Percentiles rank a stretch among this genome's conserved stretches.
phyloP scores from a whole-genome alignment of 2,329 filamentous ascomycete genomes.

The Arthrobotrys megalospora region DNA sequence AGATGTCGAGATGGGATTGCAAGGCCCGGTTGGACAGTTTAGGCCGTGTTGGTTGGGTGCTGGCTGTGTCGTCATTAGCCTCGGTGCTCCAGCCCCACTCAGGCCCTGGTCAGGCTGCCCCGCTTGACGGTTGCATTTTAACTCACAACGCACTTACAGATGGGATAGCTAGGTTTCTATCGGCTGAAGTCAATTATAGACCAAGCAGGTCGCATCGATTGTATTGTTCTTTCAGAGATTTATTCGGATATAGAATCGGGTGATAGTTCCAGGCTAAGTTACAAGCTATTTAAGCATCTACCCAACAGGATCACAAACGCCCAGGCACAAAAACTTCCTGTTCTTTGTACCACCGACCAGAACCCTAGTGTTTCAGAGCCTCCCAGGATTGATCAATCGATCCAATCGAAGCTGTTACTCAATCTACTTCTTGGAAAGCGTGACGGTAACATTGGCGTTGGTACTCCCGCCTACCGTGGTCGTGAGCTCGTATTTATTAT shows the following conservation, averaged over 20 bases:
- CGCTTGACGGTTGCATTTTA: slow-evolving; percentile 27
- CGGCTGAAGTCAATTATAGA: too few species aligned
- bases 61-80: slow-evolving; percentile 54
- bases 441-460: slow-evolving; percentile 32
- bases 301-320: too few species aligned
- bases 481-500: slow-evolving; percentile 36
- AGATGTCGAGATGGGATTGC: slow-evolving; percentile 19
- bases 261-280: too few species aligned
- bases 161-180: background rate
- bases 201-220: too few species aligned
- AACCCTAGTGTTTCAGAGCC: slow-evolving; percentile 1
- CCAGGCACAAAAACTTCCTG: background rate
- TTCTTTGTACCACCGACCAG: background rate
- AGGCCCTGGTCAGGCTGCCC: slow-evolving; percentile 16
- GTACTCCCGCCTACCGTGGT: slow-evolving; percentile 23
- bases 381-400: background rate
- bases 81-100: slow-evolving; percentile 37
- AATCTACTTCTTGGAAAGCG: slow-evolving; percentile 39
- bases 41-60: slow-evolving; percentile 8
- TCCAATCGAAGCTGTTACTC: slow-evolving; percentile 1
- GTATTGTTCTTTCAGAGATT: too few species aligned
- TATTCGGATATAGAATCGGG: too few species aligned
- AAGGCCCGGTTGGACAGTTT: slow-evolving; percentile 23
- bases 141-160: slow-evolving; percentile 8
- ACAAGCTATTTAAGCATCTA: too few species aligned